Percentiles rank a stretch among this genome's conserved stretches.
Evolutionary conservation across 139 green algal genomes (phyloP).

Genomic region (Coccomyxa sp.): DNA sequence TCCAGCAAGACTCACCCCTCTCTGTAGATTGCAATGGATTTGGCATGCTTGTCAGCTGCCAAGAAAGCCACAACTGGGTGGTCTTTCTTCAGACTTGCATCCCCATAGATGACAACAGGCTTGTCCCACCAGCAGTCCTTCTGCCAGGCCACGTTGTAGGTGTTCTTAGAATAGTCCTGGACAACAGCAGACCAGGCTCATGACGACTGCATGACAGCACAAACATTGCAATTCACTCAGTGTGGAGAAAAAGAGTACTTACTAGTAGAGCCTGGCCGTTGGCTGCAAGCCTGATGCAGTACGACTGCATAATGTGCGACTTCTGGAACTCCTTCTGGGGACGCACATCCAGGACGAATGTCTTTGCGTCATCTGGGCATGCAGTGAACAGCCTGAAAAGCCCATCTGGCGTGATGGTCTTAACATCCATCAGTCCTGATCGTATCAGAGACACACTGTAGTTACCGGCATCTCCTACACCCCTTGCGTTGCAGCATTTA

Average conservation of each 20-base stretch:
- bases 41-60: conserved; percentile 34
- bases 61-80: conserved; percentile 65
- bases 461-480: too few species aligned
- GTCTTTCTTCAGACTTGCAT: conserved; percentile 48
- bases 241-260: not conserved
- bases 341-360: conserved; percentile 52
- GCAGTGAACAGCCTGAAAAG: conserved; percentile 55
- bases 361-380: conserved; percentile 43
- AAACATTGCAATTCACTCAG: not conserved
- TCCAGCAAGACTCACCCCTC: conserved; percentile 50
- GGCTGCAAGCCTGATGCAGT: conserved; percentile 40
- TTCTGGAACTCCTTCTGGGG: conserved; percentile 50
- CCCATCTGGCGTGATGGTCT: conserved; percentile 24
- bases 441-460: too few species aligned
- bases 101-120: conserved; percentile 61
- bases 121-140: conserved; percentile 60
- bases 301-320: conserved; percentile 41
- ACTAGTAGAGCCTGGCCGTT: conserved; percentile 54
- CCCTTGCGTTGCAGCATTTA: too few species aligned
- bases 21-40: conserved; percentile 42
- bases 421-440: conserved; percentile 49
- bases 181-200: not conserved
- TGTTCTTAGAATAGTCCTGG: conserved; percentile 44
- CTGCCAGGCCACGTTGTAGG: conserved; percentile 35
- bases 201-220: not conserved